phyloP scores from a whole-genome alignment of 2,329 filamentous ascomycete species.

The Ceratocystis papillata region DNA sequence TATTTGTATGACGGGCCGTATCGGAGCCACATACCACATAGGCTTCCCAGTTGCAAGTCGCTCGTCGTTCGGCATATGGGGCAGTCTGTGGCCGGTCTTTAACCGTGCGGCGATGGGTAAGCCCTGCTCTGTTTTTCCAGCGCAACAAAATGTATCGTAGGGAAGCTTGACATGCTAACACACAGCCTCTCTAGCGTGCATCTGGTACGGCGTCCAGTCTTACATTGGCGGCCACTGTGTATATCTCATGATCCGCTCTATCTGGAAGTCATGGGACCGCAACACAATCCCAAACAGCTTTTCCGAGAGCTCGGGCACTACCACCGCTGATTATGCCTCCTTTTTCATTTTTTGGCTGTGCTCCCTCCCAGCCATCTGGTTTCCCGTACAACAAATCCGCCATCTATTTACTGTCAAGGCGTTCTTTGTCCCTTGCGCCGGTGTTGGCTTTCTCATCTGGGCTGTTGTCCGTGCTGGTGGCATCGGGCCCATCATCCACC shows the following conservation, averaged over 20 bases:
- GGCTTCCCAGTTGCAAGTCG: conserved; percentile 73
- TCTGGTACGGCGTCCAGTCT: conserved; percentile 78
- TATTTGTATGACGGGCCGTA: conserved; percentile 66
- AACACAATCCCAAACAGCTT: conserved; percentile 57
- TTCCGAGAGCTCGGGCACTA: conserved; percentile 53
- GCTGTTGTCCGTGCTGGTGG: conserved; percentile 70
- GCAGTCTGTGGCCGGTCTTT: conserved; percentile 76
- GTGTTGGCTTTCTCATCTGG: conserved; percentile 80
- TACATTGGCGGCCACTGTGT: conserved; percentile 82
- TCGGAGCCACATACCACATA: conserved; percentile 79
- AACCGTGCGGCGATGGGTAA: conserved; percentile 71
- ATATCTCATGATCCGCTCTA: conserved; percentile 76
- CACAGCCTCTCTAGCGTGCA: conserved; percentile 44
- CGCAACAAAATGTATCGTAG: conserved; percentile 11
- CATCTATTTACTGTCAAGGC: conserved; percentile 89
- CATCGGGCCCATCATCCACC: conserved; percentile 68
- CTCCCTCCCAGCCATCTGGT: conserved; percentile 76
- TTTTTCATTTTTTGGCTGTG: conserved; percentile 82
- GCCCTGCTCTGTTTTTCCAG: conserved; percentile 24
- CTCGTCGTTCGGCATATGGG: conserved; percentile 80
- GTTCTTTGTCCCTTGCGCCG: conserved; percentile 71
- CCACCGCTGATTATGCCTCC: conserved; percentile 62
- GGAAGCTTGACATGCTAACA: neutral
- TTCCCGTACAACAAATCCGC: conserved; percentile 76
- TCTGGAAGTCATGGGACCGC: conserved; percentile 60